These are phyloP conservation scores for Grosmannia penicillata DNA, from an alignment of 2,329 filamentous ascomycete species.

Conservation along the genomic window DNA sequence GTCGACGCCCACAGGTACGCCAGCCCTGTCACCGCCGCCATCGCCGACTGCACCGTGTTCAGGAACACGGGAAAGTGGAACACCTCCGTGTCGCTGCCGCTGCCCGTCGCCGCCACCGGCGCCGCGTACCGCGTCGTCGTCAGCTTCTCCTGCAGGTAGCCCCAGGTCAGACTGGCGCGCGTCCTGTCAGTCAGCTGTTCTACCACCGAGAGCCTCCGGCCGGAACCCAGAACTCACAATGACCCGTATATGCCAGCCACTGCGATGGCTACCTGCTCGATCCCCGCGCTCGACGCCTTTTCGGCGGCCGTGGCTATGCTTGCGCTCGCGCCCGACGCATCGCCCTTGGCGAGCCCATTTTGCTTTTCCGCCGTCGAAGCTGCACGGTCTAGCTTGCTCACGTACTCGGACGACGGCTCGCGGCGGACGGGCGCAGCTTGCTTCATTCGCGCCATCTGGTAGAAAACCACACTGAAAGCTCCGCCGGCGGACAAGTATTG, in stretches of 20 bases:
- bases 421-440: slow-evolving; percentile 50
- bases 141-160: slow-evolving; percentile 89
- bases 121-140: slow-evolving; percentile 80
- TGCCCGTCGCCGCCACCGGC: slow-evolving; percentile 9
- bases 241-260: slow-evolving; percentile 94
- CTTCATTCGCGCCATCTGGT: slow-evolving; percentile 55
- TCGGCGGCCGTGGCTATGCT: too few species aligned
- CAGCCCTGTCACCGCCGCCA: slow-evolving; percentile 71
- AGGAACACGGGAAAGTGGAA: slow-evolving; percentile 93
- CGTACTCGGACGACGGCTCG: slow-evolving; percentile 51
- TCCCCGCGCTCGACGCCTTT: too few species aligned
- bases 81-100: slow-evolving; percentile 41
- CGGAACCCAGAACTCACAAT: slow-evolving; percentile 49
- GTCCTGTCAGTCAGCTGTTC: not conserved
- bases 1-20: slow-evolving; percentile 63
- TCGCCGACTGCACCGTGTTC: slow-evolving; percentile 86
- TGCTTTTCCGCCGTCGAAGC: slow-evolving; percentile 16
- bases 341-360: slow-evolving; percentile 16
- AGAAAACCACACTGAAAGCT: not conserved
- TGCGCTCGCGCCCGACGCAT: slow-evolving; percentile 14
- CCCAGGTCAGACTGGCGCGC: slow-evolving; percentile 74
- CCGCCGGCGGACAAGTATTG: too few species aligned
- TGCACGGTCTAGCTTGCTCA: slow-evolving; percentile 29
- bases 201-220: not conserved
- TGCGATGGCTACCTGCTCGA: slow-evolving; percentile 66